Base-by-base conservation (phyloP, 2,329 filamentous ascomycete species). In the Fusarium pseudoanthophilum region DNA sequence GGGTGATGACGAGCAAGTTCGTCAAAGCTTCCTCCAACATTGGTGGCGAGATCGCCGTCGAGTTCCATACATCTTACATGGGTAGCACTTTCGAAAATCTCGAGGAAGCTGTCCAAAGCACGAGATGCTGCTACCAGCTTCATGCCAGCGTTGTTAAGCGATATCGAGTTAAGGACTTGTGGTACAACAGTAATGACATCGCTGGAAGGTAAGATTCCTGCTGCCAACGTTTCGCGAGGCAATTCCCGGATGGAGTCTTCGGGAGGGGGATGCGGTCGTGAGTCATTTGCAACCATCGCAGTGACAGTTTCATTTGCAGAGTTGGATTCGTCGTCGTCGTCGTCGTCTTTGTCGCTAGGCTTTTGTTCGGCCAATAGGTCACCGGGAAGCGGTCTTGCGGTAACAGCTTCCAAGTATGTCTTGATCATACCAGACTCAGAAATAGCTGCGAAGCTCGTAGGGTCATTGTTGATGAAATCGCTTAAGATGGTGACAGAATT, bases 391-490 rank as follows among this genome's bases (percentile, higher is more conserved):
- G 83, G 78, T 32, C 83, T 84, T 9, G 88, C 87, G 4, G 91
- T 97, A 60, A 98, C 89, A 7, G 95, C 91, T 81, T 95, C 92
- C 20, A 99, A 87, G 66, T 98, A 92, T 58, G 91, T 93, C 79
- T 92, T 92, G 78, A 96, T 95, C 76, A 99, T 88, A 28, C 95
- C 95, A 57, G 96, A 95, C 83, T 99, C 96, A 20, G 94, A 94
- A 73, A 99, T 96, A 30, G 97, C 94, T 34, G 94, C 92, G 80
- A 97, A 99, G 81, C 96, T 99, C 2, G 96, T 99, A 1, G 96
- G 96, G 78, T 99, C 96, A 79, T 98, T 98, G 83, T 99, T 97
- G 77, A 99, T 97, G 82, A 99, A 99, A 77, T 94, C 95, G 79
- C 94, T 96, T 57, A 99, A 86, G 64, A 98, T 95, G 61, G 92